Evolutionary conservation across 331 rosid species (phyloP).

Genomic region (Stylosanthes scabra): DNA sequence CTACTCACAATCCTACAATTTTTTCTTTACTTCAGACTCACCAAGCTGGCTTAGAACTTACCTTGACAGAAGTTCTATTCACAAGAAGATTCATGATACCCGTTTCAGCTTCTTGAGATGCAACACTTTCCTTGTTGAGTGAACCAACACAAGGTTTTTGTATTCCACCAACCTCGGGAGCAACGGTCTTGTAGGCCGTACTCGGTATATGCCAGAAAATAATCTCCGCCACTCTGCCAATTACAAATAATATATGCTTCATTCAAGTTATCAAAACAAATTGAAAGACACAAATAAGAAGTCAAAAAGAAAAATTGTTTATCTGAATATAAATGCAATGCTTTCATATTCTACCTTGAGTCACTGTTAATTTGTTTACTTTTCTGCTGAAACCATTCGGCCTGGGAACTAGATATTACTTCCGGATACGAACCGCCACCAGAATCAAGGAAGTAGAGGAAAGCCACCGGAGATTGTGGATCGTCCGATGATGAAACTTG

Average conservation of each 20-base stretch:
- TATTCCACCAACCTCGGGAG: slow-evolving; percentile 57
- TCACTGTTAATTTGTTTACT: slow-evolving; percentile 60
- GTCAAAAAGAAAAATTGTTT: background rate
- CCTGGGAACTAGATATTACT: slow-evolving; percentile 71
- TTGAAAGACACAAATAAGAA: background rate
- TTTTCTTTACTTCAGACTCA: background rate
- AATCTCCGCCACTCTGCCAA: slow-evolving; percentile 79
- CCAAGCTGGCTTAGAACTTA: slow-evolving; percentile 38
- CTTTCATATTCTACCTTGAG: slow-evolving; percentile 58
- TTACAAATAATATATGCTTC: slow-evolving; percentile 32
- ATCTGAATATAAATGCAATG: background rate
- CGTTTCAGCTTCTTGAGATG: slow-evolving; percentile 75
- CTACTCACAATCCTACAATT: slow-evolving; percentile 5
- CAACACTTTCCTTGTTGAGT: slow-evolving; percentile 77
- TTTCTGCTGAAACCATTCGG: slow-evolving; percentile 68
- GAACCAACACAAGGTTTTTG: slow-evolving; percentile 81
- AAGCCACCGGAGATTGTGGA: slow-evolving; percentile 57
- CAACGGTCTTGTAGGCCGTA: slow-evolving; percentile 61
- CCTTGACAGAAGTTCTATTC: slow-evolving; percentile 83
- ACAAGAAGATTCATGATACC: slow-evolving; percentile 77
- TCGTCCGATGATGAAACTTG: slow-evolving; percentile 54
- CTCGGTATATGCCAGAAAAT: slow-evolving; percentile 95
- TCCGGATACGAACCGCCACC: slow-evolving; percentile 94
- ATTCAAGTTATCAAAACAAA: slow-evolving; percentile 18
- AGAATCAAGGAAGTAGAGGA: slow-evolving; percentile 84